Evolutionary conservation across 805 yeast species (phyloP).

Genomic region (Starmerella riodocensis): DNA sequence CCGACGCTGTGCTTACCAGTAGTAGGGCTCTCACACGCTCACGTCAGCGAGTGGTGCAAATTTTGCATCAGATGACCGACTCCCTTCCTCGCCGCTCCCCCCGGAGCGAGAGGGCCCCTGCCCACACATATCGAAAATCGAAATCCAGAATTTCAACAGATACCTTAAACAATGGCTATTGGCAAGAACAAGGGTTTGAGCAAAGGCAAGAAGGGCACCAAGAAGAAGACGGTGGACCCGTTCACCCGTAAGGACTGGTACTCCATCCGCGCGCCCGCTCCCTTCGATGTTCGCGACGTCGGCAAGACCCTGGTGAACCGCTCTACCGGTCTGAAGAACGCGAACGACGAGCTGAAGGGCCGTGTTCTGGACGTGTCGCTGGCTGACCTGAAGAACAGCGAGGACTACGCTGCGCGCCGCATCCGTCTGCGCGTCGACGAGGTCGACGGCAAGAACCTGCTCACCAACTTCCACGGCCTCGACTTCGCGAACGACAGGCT

Average conservation of each 20-base stretch:
- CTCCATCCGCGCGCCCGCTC: slow-evolving; percentile 96
- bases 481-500: slow-evolving; percentile 97
- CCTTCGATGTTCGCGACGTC: slow-evolving; percentile 95
- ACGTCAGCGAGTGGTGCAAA: too few relatives aligned
- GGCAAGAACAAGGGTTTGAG: slow-evolving; percentile 76
- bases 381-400: slow-evolving; percentile 97
- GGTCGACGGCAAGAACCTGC: slow-evolving; percentile 96
- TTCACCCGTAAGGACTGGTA: slow-evolving; percentile 99
- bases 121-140: slow-evolving; percentile 3
- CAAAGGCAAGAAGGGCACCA: slow-evolving; percentile 91
- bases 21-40: too few relatives aligned
- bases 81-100: too few relatives aligned
- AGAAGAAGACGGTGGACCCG: slow-evolving; percentile 99
- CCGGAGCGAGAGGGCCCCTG: not conserved
- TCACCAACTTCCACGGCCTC: slow-evolving; percentile 99
- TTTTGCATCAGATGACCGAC: too few relatives aligned
- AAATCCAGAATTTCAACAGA: slow-evolving; percentile 3
- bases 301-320: slow-evolving; percentile 98
- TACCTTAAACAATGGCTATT: slow-evolving; percentile 46
- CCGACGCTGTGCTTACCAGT: too few relatives aligned
- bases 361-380: slow-evolving; percentile 91
- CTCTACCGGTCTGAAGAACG: slow-evolving; percentile 93
- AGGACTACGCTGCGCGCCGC: slow-evolving; percentile 97
- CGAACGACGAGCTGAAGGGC: slow-evolving; percentile 96
- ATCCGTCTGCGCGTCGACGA: slow-evolving; percentile 96